Percentiles rank a stretch among this genome's conserved stretches.
These are phyloP conservation scores for Nakazawaea populi DNA, from an alignment of 805 yeast genomes.

Conservation along the genomic window DNA sequence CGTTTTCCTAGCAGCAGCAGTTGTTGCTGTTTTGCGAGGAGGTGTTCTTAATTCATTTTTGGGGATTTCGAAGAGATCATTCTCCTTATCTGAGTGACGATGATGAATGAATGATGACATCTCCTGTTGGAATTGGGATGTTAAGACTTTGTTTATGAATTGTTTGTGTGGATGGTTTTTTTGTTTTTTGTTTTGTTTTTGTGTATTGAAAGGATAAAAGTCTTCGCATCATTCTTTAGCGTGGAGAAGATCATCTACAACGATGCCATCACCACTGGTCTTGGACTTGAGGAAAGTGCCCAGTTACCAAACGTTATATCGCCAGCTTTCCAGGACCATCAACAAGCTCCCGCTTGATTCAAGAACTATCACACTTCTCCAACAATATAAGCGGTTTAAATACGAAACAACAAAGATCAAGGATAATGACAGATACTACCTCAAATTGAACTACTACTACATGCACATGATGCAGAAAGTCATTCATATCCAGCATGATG, in stretches of 20 bases:
- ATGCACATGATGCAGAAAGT: background rate
- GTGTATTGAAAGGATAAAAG: no score
- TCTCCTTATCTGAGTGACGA: constrained; percentile 1
- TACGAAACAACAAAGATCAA: background rate
- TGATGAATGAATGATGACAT: background rate
- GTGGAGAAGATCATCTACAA: no score
- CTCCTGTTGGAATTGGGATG: background rate
- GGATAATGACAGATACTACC: background rate
- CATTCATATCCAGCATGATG: background rate
- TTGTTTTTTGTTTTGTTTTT: no score
- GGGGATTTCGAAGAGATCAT: background rate
- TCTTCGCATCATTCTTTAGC: no score
- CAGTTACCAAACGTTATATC: background rate
- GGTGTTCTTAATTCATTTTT: background rate
- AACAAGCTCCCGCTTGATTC: constrained; percentile 1
- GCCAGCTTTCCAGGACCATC: constrained; percentile 1
- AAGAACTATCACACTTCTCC: background rate
- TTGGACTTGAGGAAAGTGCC: background rate
- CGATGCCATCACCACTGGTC: no score
- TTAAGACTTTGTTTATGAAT: background rate
- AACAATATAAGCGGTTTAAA: constrained; percentile 1
- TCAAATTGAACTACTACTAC: constrained; percentile 2
- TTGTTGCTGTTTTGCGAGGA: background rate
- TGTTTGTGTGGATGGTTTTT: background rate
- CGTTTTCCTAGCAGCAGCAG: background rate